phyloP scores from a whole-genome alignment of 148 eudicot genomes.

The Amaranthus palmeri region DNA sequence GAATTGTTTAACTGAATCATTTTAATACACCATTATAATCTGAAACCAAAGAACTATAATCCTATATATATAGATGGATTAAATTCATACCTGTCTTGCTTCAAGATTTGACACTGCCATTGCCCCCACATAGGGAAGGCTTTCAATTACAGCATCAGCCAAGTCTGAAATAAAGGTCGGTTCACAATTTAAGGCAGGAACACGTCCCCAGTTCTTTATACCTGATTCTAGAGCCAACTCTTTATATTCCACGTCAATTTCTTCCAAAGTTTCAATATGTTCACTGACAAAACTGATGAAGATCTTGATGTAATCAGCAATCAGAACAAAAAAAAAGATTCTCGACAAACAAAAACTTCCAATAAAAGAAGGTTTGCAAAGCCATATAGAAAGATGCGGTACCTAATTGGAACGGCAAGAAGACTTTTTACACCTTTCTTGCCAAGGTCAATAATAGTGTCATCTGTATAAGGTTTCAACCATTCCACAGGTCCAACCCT shows the following conservation, averaged over 20 bases:
- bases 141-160: slow-evolving; percentile 99
- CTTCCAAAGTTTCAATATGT: slow-evolving; percentile 95
- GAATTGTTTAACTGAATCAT: no score
- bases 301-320: neutral
- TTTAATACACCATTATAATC: no score
- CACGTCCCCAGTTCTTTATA: slow-evolving; percentile 92
- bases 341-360: neutral
- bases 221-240: slow-evolving; percentile 90
- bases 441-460: slow-evolving; percentile 84
- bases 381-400: neutral
- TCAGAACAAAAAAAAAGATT: neutral
- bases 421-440: slow-evolving; percentile 86
- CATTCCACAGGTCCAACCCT: slow-evolving; percentile 99
- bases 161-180: slow-evolving; percentile 82
- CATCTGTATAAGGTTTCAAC: slow-evolving; percentile 97
- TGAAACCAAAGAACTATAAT: no score
- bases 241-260: slow-evolving; percentile 94
- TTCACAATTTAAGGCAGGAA: slow-evolving; percentile 88
- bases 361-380: neutral
- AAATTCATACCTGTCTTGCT: slow-evolving; percentile 72
- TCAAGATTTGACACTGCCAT: slow-evolving; percentile 97
- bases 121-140: slow-evolving; percentile 97
- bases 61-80: neutral
- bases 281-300: slow-evolving; percentile 87
- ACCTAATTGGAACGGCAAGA: slow-evolving; percentile 97